A percentile compares a stretch with the other conserved stretches of the same genome.
Conservation (phyloP, 2,329 filamentous ascomycete genomes). For the Ceratocystis eucalypticola region DNA sequence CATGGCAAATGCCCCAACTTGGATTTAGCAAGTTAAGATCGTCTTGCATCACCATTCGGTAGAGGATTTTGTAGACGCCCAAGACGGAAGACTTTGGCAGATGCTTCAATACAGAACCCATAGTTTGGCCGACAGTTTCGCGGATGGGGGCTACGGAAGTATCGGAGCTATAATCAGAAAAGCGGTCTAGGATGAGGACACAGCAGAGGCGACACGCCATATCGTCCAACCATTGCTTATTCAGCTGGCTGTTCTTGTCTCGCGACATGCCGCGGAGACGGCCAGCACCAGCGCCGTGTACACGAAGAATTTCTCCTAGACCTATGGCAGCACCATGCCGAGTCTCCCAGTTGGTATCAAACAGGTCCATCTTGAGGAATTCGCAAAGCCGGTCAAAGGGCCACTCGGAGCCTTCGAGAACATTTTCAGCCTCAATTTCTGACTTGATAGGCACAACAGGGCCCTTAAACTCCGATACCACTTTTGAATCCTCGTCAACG, state of each 20-base stretch:
- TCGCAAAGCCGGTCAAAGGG: conserved; percentile 89
- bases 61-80: conserved; percentile 69
- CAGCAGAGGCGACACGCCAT: conserved; percentile 88
- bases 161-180: conserved; percentile 95
- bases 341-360: conserved; percentile 88
- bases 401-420: conserved; percentile 73
- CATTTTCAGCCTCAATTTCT: conserved; percentile 63
- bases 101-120: conserved; percentile 79
- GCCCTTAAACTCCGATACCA: conserved; percentile 93
- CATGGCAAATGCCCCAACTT: conserved; percentile 91
- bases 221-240: conserved; percentile 82
- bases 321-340: conserved; percentile 94
- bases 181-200: conserved; percentile 93
- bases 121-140: conserved; percentile 85
- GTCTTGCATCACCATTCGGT: conserved; percentile 82
- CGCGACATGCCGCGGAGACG: conserved; percentile 56
- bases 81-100: conserved; percentile 68
- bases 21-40: conserved; percentile 60
- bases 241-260: conserved; percentile 62
- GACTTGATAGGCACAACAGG: conserved; percentile 69
- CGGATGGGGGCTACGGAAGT: conserved; percentile 92
- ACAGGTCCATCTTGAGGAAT: conserved; percentile 83
- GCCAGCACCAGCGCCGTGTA: conserved; percentile 83
- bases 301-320: conserved; percentile 74
- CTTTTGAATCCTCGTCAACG: conserved; percentile 77